Conservation (phyloP, 495 filamentous ascomycete genomes). For the Podospora pseudoanserina region DNA sequence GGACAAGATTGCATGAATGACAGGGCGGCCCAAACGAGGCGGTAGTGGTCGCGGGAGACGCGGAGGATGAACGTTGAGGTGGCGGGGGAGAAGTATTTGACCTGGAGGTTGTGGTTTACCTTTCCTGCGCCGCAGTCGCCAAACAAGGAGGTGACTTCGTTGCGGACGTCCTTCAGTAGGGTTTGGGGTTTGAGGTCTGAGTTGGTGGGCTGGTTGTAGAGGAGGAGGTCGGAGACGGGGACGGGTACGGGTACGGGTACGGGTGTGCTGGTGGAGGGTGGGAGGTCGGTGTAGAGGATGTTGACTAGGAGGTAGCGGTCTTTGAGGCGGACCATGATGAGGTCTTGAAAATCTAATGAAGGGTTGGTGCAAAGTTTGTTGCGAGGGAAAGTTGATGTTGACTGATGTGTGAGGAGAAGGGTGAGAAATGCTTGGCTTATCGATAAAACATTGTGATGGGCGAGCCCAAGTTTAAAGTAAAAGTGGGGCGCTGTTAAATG, state of each 20-base stretch:
- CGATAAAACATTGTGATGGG: background rate
- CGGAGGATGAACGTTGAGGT: conserved; percentile 91
- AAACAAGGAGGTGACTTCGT: conserved; percentile 67
- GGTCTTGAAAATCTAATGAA: too few species aligned
- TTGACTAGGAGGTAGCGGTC: conserved; percentile 89
- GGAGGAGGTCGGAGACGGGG: conserved; percentile 49
- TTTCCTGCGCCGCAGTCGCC: conserved; percentile 86
- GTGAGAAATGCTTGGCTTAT: background rate
- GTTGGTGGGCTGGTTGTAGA: conserved; percentile 73
- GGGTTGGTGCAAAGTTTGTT: background rate
- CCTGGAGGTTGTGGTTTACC: conserved; percentile 64
- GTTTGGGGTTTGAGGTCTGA: conserved; percentile 58
- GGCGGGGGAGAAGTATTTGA: conserved; percentile 89
- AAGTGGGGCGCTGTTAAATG: background rate
- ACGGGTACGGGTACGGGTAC: conserved; percentile 30
- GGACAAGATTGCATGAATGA: conserved; percentile 76
- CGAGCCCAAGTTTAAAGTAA: background rate
- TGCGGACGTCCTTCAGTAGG: conserved; percentile 64
- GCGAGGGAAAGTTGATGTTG: background rate
- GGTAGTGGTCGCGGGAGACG: conserved; percentile 71
- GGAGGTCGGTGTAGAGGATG: conserved; percentile 74
- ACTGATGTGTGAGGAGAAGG: background rate
- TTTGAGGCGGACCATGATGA: conserved; percentile 93
- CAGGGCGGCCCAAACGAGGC: conserved; percentile 84
- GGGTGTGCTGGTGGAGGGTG: conserved; percentile 15